A percentile compares a stretch with the other conserved stretches of the same genome.
Evolutionary conservation across 176 grass and related monocot genomes (phyloP).

Genomic region (Pharus latifolius): DNA sequence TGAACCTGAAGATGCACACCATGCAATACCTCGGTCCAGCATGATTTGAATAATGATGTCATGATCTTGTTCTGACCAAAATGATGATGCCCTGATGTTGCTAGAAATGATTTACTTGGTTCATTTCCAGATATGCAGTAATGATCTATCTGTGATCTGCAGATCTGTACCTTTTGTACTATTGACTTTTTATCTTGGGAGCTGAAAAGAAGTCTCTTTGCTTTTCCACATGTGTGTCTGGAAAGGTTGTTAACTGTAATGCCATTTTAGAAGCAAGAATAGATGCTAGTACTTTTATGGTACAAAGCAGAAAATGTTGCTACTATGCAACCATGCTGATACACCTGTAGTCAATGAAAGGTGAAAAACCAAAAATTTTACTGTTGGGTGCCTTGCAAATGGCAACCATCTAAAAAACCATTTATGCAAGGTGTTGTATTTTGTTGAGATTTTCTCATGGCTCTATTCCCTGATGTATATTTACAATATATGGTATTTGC

Average conservation of each 20-base stretch:
- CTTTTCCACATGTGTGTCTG: neutral
- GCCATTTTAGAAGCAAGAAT: neutral
- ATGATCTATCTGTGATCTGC: neutral
- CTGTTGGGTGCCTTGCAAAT: neutral
- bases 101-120: neutral
- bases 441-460: neutral
- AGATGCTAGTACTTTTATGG: neutral
- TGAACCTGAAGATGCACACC: neutral
- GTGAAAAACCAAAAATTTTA: neutral
- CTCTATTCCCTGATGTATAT: neutral
- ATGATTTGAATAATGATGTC: neutral
- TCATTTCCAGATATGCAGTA: neutral
- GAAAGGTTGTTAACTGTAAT: neutral
- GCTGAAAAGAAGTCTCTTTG: neutral
- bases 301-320: neutral
- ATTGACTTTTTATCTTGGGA: neutral
- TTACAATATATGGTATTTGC: neutral
- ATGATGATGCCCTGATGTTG: neutral
- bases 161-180: neutral
- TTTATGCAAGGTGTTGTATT: neutral
- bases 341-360: neutral
- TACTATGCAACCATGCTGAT: neutral
- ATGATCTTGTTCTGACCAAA: neutral
- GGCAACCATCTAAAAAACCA: neutral
- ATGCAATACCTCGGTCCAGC: neutral